Evolutionary conservation across 164 flowering plant species (phyloP).

Genomic region (Magnolia officinalis): DNA sequence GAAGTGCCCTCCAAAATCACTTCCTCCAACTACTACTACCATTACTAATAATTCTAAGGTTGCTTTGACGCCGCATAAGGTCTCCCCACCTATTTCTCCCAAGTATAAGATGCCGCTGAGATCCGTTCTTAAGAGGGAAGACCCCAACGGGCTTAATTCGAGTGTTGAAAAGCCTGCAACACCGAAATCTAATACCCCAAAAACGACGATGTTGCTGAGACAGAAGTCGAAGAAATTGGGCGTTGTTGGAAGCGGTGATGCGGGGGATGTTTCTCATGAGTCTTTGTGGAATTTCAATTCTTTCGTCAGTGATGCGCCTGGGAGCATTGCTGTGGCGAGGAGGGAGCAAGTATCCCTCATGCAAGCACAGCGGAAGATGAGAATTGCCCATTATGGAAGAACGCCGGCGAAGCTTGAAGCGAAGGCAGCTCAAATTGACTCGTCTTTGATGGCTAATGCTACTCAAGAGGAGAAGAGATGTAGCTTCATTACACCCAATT

Average conservation of each 20-base stretch:
- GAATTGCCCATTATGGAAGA: constrained; percentile 87
- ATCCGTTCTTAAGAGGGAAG: constrained; percentile 39
- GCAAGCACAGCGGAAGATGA: constrained; percentile 71
- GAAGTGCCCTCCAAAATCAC: constrained; percentile 26
- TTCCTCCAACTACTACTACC: constrained; percentile 15
- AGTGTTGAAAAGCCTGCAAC: constrained; percentile 37
- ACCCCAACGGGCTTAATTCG: constrained; percentile 36
- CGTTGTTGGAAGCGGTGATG: not conserved
- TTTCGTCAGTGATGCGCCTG: constrained; percentile 56
- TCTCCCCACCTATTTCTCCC: constrained; percentile 43
- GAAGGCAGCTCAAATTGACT: constrained; percentile 32
- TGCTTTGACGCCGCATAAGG: not conserved
- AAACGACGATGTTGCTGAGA: constrained; percentile 17
- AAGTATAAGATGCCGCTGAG: constrained; percentile 44
- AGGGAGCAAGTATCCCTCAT: constrained; percentile 65
- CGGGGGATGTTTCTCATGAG: constrained; percentile 2
- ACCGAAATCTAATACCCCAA: constrained; percentile 16
- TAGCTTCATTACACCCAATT: constrained; percentile 75
- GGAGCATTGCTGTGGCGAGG: constrained; percentile 80
- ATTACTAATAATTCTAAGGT: constrained; percentile 12
- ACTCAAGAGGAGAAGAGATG: constrained; percentile 58
- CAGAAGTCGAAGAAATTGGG: constrained; percentile 37
- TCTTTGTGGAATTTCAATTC: constrained; percentile 29
- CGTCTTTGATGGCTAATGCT: constrained; percentile 7
- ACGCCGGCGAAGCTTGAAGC: constrained; percentile 49